Evolutionary conservation across 148 eudicot genomes (phyloP).

Genomic region (Vaccinium myrtillus): DNA sequence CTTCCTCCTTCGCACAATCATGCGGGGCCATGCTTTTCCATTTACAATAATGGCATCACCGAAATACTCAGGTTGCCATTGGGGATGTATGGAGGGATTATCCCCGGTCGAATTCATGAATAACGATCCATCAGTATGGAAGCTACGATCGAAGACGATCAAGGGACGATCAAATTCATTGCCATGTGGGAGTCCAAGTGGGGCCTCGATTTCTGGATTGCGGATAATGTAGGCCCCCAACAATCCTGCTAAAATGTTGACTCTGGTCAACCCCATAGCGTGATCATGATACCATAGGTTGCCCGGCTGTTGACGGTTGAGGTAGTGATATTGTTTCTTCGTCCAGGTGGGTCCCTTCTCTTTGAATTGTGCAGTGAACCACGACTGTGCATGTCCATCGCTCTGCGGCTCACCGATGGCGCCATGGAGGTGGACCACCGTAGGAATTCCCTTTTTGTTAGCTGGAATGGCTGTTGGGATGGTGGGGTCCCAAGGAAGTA

Average conservation of each 20-base stretch:
- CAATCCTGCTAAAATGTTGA: constrained; percentile 79
- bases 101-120: constrained; percentile 72
- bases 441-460: constrained; percentile 52
- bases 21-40: constrained; percentile 88
- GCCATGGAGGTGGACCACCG: constrained; percentile 91
- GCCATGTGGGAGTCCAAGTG: constrained; percentile 56
- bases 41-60: constrained; percentile 75
- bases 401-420: constrained; percentile 65
- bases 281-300: constrained; percentile 90
- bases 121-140: constrained; percentile 56
- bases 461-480: constrained; percentile 69
- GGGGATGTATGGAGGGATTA: constrained; percentile 73
- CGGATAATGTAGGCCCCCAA: constrained; percentile 71
- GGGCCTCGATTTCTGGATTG: constrained; percentile 45
- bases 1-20: constrained; percentile 63
- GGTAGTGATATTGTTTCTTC: constrained; percentile 46
- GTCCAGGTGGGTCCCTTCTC: constrained; percentile 62
- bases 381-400: constrained; percentile 63
- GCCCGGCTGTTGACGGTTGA: constrained; percentile 75
- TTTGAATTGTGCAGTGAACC: constrained; percentile 65
- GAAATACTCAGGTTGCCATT: constrained; percentile 93
- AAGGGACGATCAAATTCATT: constrained; percentile 61
- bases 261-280: constrained; percentile 87
- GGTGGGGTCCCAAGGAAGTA: constrained; percentile 84
- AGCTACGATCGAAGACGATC: constrained; percentile 61